phyloP scores from a whole-genome alignment of 495 filamentous ascomycete genomes.

The Penicillium paradoxum region DNA sequence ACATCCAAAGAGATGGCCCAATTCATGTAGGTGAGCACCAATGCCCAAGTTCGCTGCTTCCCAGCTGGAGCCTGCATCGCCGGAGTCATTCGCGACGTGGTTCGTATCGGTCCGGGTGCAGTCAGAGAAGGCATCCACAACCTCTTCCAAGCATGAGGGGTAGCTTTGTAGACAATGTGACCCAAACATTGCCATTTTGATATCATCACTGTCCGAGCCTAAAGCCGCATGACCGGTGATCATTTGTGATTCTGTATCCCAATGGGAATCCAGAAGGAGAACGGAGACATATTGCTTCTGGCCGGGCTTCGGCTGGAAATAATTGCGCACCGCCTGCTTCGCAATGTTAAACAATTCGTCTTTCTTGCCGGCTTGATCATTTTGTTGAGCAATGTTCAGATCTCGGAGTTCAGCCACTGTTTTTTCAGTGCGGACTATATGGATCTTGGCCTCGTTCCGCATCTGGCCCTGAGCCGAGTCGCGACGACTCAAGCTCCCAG shows the following conservation, averaged over 20 bases:
- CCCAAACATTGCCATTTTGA: slow-evolving; percentile 84
- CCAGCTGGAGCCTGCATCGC: slow-evolving; percentile 82
- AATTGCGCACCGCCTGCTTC: slow-evolving; percentile 62
- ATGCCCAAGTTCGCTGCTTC: slow-evolving; percentile 89
- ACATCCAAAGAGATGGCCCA: slow-evolving; percentile 80
- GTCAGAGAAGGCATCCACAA: slow-evolving; percentile 79
- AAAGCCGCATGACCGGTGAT: slow-evolving; percentile 80
- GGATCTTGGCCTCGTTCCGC: slow-evolving; percentile 85
- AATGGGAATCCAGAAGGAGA: slow-evolving; percentile 78
- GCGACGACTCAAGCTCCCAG: slow-evolving; percentile 65
- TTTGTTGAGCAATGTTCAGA: slow-evolving; percentile 75
- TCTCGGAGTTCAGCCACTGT: slow-evolving; percentile 79
- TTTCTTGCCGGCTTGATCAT: slow-evolving; percentile 58
- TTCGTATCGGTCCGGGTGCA: slow-evolving; percentile 81
- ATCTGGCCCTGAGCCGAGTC: slow-evolving; percentile 64
- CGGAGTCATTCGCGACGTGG: slow-evolving; percentile 76
- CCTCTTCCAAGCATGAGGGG: slow-evolving; percentile 76
- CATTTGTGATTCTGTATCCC: slow-evolving; percentile 65
- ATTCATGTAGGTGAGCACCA: slow-evolving; percentile 85
- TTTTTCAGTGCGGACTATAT: slow-evolving; percentile 75
- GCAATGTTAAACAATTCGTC: slow-evolving; percentile 72
- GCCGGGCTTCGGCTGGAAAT: slow-evolving; percentile 67
- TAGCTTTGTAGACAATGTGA: slow-evolving; percentile 87
- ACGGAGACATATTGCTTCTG: slow-evolving; percentile 85
- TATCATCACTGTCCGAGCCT: slow-evolving; percentile 59